Conservation (phyloP, 495 filamentous ascomycete genomes). For the Penicillium robsamsonii region DNA sequence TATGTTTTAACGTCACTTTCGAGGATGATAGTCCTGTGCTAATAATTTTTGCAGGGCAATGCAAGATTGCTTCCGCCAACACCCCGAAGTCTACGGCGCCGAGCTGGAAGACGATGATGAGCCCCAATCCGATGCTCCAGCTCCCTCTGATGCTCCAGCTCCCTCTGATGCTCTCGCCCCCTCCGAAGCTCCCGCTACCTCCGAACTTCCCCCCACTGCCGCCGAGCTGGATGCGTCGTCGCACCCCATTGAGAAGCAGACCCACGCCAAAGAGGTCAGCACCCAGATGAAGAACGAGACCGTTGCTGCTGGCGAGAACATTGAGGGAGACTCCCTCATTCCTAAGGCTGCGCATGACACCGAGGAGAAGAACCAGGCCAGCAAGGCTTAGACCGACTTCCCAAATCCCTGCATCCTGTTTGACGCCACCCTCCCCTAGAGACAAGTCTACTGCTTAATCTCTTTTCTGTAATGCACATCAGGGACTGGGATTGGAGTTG, state of each 20-base stretch:
- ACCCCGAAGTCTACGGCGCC: constrained; percentile 90
- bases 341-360: constrained; percentile 53
- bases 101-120: constrained; percentile 86
- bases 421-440: constrained; percentile 10
- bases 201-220: constrained; percentile 14
- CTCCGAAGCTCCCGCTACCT: constrained; percentile 12
- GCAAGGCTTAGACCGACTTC: constrained; percentile 29
- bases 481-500: constrained; percentile 23
- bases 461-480: constrained; percentile 16
- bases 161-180: constrained; percentile 15
- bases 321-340: constrained; percentile 46
- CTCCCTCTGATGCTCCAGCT: constrained; percentile 14
- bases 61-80: constrained; percentile 92
- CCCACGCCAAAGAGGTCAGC: constrained; percentile 26
- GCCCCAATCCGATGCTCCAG: constrained; percentile 26
- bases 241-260: constrained; percentile 27
- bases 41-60: constrained; percentile 61
- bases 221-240: constrained; percentile 20
- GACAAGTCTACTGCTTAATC: constrained; percentile 8
- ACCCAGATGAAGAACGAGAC: constrained; percentile 25
- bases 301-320: constrained; percentile 21
- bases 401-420: constrained; percentile 9
- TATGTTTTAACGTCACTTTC: constrained; percentile 35
- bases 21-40: background rate
- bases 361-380: constrained; percentile 30